A percentile compares a stretch with the other conserved stretches of the same genome.
Evolutionary conservation across 2,329 filamentous ascomycete genomes (phyloP).

Genomic region (Cladosporium phlei): DNA sequence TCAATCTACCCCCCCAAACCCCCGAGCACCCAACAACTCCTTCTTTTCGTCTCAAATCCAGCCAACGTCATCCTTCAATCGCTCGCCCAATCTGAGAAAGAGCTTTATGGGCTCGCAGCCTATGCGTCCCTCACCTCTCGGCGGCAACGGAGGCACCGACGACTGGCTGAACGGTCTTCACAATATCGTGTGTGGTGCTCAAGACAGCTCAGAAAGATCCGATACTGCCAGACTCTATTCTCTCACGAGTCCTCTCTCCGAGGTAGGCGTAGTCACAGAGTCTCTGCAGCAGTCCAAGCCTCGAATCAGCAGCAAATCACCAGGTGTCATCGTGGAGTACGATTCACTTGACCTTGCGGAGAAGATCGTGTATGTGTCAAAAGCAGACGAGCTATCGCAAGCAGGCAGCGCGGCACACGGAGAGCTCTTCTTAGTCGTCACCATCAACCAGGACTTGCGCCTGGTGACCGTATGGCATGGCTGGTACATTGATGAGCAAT

Average conservation of each 20-base stretch:
- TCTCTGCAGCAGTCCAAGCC: conserved; percentile 27
- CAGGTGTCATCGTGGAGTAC: conserved; percentile 40
- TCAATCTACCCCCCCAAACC: conserved; percentile 37
- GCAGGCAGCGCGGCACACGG: conserved; percentile 36
- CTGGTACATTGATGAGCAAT: conserved; percentile 67
- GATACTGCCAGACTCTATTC: conserved; percentile 74
- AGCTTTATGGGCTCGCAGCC: conserved; percentile 23
- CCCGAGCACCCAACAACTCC: conserved; percentile 69
- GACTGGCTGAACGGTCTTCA: conserved; percentile 26
- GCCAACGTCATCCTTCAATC: conserved; percentile 32
- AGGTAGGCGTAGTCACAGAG: conserved; percentile 67
- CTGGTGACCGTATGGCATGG: conserved; percentile 82
- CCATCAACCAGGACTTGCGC: conserved; percentile 69
- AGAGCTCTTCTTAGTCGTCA: conserved; percentile 68
- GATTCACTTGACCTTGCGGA: conserved; percentile 70
- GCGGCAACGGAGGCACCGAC: conserved; percentile 16
- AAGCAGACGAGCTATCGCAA: conserved; percentile 53
- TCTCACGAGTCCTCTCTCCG: conserved; percentile 77
- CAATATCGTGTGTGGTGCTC: conserved; percentile 21
- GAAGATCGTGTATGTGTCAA: conserved; percentile 77
- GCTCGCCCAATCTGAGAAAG: conserved; percentile 30
- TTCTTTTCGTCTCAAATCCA: conserved; percentile 67
- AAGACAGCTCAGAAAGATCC: conserved; percentile 24
- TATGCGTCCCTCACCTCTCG: conserved; percentile 22
- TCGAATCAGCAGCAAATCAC: conserved; percentile 19